Conservation (phyloP, 257 asterid genomes). For the Ligustrum vulgare region DNA sequence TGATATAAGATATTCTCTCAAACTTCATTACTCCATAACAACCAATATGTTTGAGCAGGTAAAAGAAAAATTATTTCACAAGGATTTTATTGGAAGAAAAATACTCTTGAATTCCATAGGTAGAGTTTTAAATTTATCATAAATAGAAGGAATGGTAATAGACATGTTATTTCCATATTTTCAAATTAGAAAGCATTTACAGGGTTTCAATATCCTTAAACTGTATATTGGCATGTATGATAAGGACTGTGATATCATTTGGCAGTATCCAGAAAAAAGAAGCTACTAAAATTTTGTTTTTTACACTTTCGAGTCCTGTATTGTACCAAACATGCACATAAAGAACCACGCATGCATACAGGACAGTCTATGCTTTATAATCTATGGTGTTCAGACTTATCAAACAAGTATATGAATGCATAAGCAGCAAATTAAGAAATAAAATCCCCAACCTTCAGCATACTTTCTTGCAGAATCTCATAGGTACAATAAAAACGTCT, state of each 20-base stretch:
- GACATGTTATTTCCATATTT: background rate
- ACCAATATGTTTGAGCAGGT: background rate
- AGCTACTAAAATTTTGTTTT: background rate
- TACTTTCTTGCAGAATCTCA: conserved; percentile 87
- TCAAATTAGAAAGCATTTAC: background rate
- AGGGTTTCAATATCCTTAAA: conserved; percentile 2
- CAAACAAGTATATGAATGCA: background rate
- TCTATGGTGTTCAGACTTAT: background rate
- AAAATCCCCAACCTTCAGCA: conserved; percentile 65
- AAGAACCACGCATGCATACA: background rate
- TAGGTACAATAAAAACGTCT: conserved; percentile 87
- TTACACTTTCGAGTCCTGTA: background rate
- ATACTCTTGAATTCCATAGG: background rate
- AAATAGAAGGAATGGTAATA: conserved; percentile 2
- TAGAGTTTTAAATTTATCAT: conserved; percentile 2
- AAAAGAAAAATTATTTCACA: background rate
- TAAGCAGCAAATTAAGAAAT: conserved; percentile 16
- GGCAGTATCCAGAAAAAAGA: background rate
- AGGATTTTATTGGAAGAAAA: background rate
- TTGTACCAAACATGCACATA: background rate
- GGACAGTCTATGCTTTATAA: background rate
- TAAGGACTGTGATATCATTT: background rate
- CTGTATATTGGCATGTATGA: background rate
- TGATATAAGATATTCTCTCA: background rate
- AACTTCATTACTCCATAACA: conserved; percentile 3